Base-by-base conservation (phyloP, 495 filamentous ascomycete genomes). In the Acidiella bohemica region DNA sequence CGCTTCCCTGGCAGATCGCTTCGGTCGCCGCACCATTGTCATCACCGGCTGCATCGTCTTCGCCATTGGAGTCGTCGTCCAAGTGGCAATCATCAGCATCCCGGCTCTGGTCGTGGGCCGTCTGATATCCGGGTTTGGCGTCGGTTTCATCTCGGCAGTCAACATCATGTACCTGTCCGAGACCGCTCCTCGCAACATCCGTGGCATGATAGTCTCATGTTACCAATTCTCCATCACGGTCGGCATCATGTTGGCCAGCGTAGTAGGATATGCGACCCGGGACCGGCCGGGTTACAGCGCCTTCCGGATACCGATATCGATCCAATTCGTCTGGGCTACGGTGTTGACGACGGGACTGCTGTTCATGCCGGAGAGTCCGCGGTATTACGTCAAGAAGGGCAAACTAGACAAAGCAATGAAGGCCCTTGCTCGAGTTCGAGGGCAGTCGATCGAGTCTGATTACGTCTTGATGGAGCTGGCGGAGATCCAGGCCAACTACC, bases 131-230 rank as follows among this genome's bases (percentile, higher is more conserved):
- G 80, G 80, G 46, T 60, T 82, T 41, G 80, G 80, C 59, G 72
- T 84, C 36, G 80, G 80, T 40, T 80, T 82, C 44, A 76, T 80
- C 39, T 81, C 76, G 1, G 76, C 80, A 44, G 72, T 81, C 53
- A 71, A 81, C 59, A 78, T 82, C 55, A 65, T 81, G 27, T 83
- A 80, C 63, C 78, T 80, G 76, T 75, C 73, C 19, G 78, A 80
- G 59, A 67, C 70, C 41, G 65, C 68, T 7, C 77, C 77, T 18
- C 72, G 70, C 59, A 72, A 71, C 51, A 71, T 80, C 33, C 73
- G 78, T 53, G 78, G 78, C 57, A 73, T 73, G 18, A 67, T 82
- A 32, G 78, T 82, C 24, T 71, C 73, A 1, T 73, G 71, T 17
- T 81, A 81, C 62, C 76, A 80, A 54, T 80, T 81, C 62, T 76